phyloP scores from a whole-genome alignment of 345 rosid genomes.

The Gossypium turneri region DNA sequence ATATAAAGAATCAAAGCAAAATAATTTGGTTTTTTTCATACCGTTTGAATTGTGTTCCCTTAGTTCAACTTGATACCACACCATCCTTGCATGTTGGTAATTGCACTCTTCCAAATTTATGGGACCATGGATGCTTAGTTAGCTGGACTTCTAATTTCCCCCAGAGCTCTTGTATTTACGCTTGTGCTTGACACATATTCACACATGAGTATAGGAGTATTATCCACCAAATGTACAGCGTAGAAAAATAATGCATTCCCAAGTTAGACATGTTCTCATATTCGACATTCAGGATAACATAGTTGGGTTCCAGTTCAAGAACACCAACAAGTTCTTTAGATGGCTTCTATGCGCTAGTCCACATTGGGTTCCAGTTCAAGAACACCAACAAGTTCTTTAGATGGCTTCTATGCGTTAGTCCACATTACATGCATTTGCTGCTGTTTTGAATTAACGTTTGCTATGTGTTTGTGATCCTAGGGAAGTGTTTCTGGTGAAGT shows the following conservation, averaged over 20 bases:
- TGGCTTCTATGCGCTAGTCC: not conserved
- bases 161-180: no score
- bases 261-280: not conserved
- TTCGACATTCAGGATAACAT: not conserved
- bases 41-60: not conserved
- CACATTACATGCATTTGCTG: not conserved
- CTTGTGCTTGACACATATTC: not conserved
- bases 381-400: not conserved
- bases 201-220: not conserved
- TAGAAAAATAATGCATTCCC: not conserved
- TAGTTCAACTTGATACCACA: not conserved
- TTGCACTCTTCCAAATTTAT: not conserved
- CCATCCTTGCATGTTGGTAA: no score
- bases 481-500: conserved; percentile 59
- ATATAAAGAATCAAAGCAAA: not conserved
- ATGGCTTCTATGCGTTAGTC: not conserved
- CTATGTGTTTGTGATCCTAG: conserved; percentile 35
- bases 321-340: not conserved
- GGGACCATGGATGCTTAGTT: not conserved
- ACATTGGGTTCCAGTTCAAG: not conserved
- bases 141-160: not conserved
- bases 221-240: not conserved
- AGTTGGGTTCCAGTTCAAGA: not conserved
- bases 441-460: not conserved
- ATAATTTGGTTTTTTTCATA: not conserved